A percentile compares a stretch with the other conserved stretches of the same genome.
Conservation (phyloP, 768 basidiomycete genomes). For the Coprinopsis marcescibilis region DNA sequence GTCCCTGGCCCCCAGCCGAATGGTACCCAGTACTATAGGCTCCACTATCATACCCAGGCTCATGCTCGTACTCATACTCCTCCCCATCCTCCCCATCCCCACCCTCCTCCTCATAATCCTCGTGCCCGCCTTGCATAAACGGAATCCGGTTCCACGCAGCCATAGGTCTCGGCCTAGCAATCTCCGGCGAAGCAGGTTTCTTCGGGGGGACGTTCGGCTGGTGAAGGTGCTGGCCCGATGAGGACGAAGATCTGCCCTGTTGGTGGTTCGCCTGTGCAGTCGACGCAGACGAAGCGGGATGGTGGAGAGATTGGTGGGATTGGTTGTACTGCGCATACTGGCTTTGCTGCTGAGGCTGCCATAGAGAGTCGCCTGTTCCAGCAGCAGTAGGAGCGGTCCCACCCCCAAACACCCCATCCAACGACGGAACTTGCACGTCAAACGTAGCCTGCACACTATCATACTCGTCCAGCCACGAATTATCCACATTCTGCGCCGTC, state of each 20-base stretch:
- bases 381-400: not conserved
- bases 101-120: conserved; percentile 7
- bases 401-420: conserved; percentile 6
- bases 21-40: not conserved
- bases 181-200: not conserved
- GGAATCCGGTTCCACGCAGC: conserved; percentile 3
- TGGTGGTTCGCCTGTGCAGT: too few species aligned
- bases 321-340: not conserved
- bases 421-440: conserved; percentile 3
- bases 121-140: conserved; percentile 11
- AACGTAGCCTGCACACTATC: not conserved
- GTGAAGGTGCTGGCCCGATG: too few species aligned
- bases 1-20: not conserved
- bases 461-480: conserved; percentile 2
- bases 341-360: not conserved
- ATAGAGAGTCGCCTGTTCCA: not conserved
- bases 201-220: too few species aligned
- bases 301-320: not conserved
- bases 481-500: not conserved
- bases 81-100: not conserved
- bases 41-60: not conserved
- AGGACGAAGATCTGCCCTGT: too few species aligned
- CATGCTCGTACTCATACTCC: not conserved
- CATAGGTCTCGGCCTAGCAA: conserved; percentile 4
- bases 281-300: too few species aligned